phyloP scores from a whole-genome alignment of 768 basidiomycete species.

The Suillus variegatus region DNA sequence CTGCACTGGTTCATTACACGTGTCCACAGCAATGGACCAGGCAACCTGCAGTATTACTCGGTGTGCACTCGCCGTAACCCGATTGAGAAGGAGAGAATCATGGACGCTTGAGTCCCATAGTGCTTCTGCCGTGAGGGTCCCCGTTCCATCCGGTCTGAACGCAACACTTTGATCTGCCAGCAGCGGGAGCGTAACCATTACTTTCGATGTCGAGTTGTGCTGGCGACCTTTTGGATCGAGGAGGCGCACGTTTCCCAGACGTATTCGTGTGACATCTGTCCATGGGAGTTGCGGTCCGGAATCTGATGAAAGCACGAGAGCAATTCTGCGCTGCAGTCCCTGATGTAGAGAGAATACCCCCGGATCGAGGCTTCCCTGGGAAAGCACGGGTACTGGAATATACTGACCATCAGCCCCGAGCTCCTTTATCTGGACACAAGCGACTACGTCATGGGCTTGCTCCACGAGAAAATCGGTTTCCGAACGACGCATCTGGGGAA shows the following conservation, averaged over 20 bases:
- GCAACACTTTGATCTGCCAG: slow-evolving; percentile 71
- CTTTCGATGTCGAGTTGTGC: slow-evolving; percentile 75
- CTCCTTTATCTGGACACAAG: slow-evolving; percentile 85
- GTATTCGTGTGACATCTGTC: slow-evolving; percentile 74
- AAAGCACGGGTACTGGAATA: slow-evolving; percentile 78
- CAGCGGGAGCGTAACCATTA: slow-evolving; percentile 71
- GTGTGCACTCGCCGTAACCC: slow-evolving; percentile 76
- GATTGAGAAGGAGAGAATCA: slow-evolving; percentile 82
- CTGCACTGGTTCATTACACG: slow-evolving; percentile 80
- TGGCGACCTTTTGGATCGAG: slow-evolving; percentile 82
- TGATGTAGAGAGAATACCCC: slow-evolving; percentile 90
- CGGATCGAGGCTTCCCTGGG: slow-evolving; percentile 72
- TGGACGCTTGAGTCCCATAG: slow-evolving; percentile 96
- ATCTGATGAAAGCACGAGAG: slow-evolving; percentile 77
- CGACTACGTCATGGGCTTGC: slow-evolving; percentile 89
- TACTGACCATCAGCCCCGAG: slow-evolving; percentile 85
- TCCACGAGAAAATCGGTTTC: slow-evolving; percentile 90
- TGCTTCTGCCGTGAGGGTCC: slow-evolving; percentile 64
- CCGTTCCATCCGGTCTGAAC: slow-evolving; percentile 85
- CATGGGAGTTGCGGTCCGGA: slow-evolving; percentile 91
- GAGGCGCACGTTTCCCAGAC: slow-evolving; percentile 81
- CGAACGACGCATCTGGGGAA: slow-evolving; percentile 85
- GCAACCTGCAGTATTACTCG: slow-evolving; percentile 77
- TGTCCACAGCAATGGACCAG: slow-evolving; percentile 82
- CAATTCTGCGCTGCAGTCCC: slow-evolving; percentile 85